Percentiles rank a stretch among this genome's conserved stretches.
Conservation (phyloP, 495 filamentous ascomycete species). For the Hypoxylon cercidicola region DNA sequence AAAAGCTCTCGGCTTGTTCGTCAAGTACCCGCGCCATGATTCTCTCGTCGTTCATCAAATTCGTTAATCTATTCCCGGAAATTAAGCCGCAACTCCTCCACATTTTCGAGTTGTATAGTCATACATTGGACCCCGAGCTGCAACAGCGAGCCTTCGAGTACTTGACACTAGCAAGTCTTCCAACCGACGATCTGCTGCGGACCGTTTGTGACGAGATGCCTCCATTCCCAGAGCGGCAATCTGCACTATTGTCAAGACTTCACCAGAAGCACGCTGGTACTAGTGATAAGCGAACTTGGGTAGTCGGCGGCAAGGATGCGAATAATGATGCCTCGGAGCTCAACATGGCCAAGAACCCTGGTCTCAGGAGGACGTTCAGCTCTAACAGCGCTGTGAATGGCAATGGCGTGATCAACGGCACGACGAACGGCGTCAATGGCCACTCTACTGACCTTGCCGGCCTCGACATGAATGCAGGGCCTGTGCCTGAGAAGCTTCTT, state of each 20-base stretch:
- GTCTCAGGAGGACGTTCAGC: constrained; percentile 86
- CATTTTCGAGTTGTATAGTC: constrained; percentile 91
- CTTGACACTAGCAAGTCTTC: constrained; percentile 82
- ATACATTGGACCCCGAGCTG: constrained; percentile 92
- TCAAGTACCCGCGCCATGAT: constrained; percentile 93
- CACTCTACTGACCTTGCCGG: constrained; percentile 77
- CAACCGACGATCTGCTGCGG: constrained; percentile 90
- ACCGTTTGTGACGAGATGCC: constrained; percentile 99
- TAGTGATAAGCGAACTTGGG: constrained; percentile 95
- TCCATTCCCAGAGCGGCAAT: constrained; percentile 94
- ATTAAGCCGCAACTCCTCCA: constrained; percentile 95
- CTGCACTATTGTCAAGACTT: constrained; percentile 88
- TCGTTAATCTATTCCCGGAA: constrained; percentile 97
- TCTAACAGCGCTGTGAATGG: constrained; percentile 64
- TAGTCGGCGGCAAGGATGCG: constrained; percentile 92
- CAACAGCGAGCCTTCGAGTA: constrained; percentile 98
- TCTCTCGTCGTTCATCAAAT: constrained; percentile 94
- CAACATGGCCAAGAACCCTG: constrained; percentile 80
- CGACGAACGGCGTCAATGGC: constrained; percentile 64
- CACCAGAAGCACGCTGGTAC: constrained; percentile 92
- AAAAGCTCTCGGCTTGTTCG: constrained; percentile 89
- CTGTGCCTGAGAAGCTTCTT: constrained; percentile 64
- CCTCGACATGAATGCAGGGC: constrained; percentile 73
- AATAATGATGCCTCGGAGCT: constrained; percentile 84
- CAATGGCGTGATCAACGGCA: constrained; percentile 65